phyloP scores from a whole-genome alignment of 345 rosid species.

The Populus euphratica region DNA sequence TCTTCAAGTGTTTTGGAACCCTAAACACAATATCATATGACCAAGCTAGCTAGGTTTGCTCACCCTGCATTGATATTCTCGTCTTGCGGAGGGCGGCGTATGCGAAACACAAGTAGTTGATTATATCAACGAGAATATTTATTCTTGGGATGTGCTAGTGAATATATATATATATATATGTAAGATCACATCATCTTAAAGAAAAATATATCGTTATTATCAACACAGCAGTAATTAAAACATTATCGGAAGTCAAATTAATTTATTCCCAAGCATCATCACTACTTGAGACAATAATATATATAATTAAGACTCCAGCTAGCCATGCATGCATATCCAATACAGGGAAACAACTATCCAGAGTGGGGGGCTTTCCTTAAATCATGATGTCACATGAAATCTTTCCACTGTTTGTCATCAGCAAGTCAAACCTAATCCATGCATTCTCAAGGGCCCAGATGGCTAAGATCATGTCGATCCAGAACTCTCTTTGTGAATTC shows the following conservation, averaged over 20 bases:
- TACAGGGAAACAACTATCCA: neutral
- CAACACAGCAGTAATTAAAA: neutral
- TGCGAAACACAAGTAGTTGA: neutral
- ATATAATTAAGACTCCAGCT: too few species aligned
- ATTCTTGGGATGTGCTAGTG: too few species aligned
- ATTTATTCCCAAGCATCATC: neutral
- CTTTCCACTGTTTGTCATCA: conserved; percentile 12
- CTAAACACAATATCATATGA: neutral
- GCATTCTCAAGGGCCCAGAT: conserved; percentile 29
- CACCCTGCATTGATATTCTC: neutral
- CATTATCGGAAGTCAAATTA: neutral
- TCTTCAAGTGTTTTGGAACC: neutral
- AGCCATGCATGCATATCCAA: neutral
- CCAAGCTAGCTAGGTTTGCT: conserved; percentile 1
- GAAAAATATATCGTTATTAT: neutral
- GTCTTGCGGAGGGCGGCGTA: neutral
- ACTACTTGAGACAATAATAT: neutral
- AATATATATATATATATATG: neutral
- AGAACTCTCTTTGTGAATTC: neutral
- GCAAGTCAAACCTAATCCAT: conserved; percentile 49
- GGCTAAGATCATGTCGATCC: conserved; percentile 3
- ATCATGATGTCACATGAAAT: conserved; percentile 38
- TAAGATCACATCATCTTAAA: neutral
- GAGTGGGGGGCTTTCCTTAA: conserved; percentile 11
- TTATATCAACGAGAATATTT: neutral